These are phyloP conservation scores for Ceratocystis colombiana DNA, from an alignment of 2,329 filamentous ascomycete genomes.

Conservation along the genomic window DNA sequence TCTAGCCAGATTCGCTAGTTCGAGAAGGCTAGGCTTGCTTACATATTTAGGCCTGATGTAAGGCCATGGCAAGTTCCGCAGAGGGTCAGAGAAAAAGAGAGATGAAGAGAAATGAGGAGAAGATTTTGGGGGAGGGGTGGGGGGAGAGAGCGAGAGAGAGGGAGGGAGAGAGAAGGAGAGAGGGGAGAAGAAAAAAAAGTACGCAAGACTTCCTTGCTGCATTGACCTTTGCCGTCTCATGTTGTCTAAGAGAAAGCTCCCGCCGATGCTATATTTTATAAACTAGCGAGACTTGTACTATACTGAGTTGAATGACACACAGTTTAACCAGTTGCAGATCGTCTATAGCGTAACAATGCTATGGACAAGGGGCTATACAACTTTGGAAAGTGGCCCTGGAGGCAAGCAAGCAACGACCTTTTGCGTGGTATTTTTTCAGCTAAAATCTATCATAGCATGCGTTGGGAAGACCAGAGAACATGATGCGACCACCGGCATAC, in stretches of 20 bases:
- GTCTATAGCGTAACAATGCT: background rate
- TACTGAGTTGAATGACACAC: slow-evolving; percentile 4
- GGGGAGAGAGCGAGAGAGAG: background rate
- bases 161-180: background rate
- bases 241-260: background rate
- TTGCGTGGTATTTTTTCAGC: slow-evolving; percentile 1
- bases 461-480: background rate
- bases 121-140: background rate
- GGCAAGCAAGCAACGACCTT: background rate
- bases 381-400: background rate
- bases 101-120: background rate
- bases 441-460: background rate
- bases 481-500: background rate
- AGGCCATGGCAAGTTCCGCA: background rate
- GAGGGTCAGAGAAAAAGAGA: background rate
- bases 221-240: background rate
- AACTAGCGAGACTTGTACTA: background rate
- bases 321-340: slow-evolving; percentile 1
- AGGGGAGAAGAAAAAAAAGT: background rate
- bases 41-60: background rate
- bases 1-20: background rate
- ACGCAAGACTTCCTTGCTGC: background rate
- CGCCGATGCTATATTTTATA: background rate
- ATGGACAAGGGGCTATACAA: slow-evolving; percentile 2
- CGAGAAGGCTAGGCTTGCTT: background rate